phyloP scores from a whole-genome alignment of 108 stramenopile species.

The Bacterosira constricta region DNA sequence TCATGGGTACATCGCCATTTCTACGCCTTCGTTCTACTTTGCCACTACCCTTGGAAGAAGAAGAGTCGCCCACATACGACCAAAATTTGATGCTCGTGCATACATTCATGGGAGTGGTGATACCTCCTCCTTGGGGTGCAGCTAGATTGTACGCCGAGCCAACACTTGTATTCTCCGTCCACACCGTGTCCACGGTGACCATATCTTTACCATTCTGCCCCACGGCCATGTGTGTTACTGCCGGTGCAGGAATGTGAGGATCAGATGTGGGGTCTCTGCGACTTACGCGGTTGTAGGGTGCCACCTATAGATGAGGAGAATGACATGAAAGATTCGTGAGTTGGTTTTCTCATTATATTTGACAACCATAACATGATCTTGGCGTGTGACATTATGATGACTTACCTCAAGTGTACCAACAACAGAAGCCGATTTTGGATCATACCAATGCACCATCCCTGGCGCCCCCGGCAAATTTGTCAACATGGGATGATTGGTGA shows the following conservation, averaged over 20 bases:
- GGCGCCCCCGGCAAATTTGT: conserved; percentile 61
- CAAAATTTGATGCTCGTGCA: conserved; percentile 79
- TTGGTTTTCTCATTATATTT: no score
- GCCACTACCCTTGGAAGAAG: conserved; percentile 17
- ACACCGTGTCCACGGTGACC: conserved; percentile 69
- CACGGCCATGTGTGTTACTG: conserved; percentile 61
- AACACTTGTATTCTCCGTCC: conserved; percentile 67
- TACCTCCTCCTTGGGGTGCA: conserved; percentile 7
- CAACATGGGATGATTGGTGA: conserved; percentile 37
- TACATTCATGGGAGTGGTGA: conserved; percentile 52
- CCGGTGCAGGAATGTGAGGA: conserved; percentile 62
- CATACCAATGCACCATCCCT: conserved; percentile 84
- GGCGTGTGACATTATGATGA: neutral
- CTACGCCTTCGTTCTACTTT: conserved; percentile 23
- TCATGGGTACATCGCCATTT: conserved; percentile 34
- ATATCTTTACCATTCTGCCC: conserved; percentile 58
- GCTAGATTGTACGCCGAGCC: conserved; percentile 38
- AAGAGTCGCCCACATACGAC: conserved; percentile 42
- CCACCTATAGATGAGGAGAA: conserved; percentile 30
- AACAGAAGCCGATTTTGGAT: conserved; percentile 56
- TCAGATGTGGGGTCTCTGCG: conserved; percentile 54
- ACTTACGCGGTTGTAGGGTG: conserved; percentile 78
- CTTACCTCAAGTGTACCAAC: conserved; percentile 57
- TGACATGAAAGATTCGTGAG: neutral
- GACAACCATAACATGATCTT: no score